Evolutionary conservation across 768 basidiomycete species (phyloP), one percentile per base, ranked within the genome.

Genomic region (Suillus sp.): DNA sequence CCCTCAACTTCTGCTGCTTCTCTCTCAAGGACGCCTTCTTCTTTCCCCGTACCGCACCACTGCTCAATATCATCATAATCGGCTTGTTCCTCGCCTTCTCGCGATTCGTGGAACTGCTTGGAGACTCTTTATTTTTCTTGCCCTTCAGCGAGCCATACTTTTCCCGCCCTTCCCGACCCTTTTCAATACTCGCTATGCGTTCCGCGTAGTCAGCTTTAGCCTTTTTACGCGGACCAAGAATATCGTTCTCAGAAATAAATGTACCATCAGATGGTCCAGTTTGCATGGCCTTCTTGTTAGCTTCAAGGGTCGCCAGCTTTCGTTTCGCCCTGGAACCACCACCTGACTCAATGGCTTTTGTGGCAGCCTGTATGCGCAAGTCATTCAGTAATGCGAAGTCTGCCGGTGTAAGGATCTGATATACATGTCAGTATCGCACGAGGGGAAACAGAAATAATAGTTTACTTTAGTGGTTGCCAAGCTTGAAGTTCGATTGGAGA

Each of bases 11-110:
- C 69, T 83, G 86, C 74, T 95, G 93, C 75, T 94, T 95, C 64
- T 94, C 89, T 67, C 87, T 81, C 69, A 95, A 74, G 1, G 88
- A 90, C 27, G 87, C 88, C 78, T 90, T 92, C 79, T 92, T 93
- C 80, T 95, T 94, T 1, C 91, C 81, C 66, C 82, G 80, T n/a
- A 94, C 91, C 1, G 87, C 86, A 1, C 83, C 83, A 63, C 90
- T 92, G 57, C 88, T 82, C 65, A 94, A 78, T 60, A 93, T 88
- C 93, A 94, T 95, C 95, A 96, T 96, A 67, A 96, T 84, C 30
- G 95, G 95, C 75, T 98, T 97, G 75, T 96, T 95, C 73, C 91
- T 85, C 43, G 88, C 86, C 85, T 97, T 97, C 79, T 96, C 93
- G 71, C 87, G 82, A 75, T 97, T 97, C 38, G 95, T 96, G 62